Evolutionary conservation across 176 grass and related monocot species (phyloP).

Genomic region (Aechmea fasciata): DNA sequence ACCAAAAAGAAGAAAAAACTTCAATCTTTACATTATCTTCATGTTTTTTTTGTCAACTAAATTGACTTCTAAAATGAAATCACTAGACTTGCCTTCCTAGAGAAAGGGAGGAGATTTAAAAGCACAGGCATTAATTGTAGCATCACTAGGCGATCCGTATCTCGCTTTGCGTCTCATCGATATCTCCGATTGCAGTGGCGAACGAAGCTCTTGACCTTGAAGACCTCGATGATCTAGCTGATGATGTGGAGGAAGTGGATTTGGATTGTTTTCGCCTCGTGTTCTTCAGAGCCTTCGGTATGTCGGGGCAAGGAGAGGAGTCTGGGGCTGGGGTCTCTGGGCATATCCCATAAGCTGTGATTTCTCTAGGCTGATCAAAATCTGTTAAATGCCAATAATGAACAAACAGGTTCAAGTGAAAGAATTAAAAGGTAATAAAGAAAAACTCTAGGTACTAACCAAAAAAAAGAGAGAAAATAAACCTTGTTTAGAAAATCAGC

Average conservation of each 20-base stretch:
- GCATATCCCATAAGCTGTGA: conserved; percentile 54
- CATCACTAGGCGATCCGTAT: conserved; percentile 29
- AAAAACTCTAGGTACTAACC: conserved; percentile 12
- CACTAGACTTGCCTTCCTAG: conserved; percentile 14
- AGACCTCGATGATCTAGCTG: conserved; percentile 58
- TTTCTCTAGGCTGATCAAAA: conserved; percentile 69
- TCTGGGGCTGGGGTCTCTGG: conserved; percentile 29
- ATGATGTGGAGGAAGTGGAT: conserved; percentile 30
- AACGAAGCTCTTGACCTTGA: conserved; percentile 66
- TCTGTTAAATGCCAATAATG: conserved; percentile 28
- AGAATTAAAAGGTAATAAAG: conserved; percentile 7
- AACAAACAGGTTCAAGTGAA: not conserved
- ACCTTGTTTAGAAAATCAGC: not conserved
- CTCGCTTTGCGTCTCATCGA: conserved; percentile 33
- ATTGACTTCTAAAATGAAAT: conserved; percentile 13
- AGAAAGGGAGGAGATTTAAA: conserved; percentile 12
- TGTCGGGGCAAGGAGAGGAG: conserved; percentile 19
- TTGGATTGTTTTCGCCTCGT: conserved; percentile 42
- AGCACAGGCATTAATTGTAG: not conserved
- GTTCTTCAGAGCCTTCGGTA: conserved; percentile 47
- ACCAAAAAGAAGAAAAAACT: not conserved
- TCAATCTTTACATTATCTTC: not conserved
- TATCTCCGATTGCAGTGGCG: conserved; percentile 46
- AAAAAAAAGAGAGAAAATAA: conserved; percentile 20
- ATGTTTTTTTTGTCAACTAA: not conserved